Base-by-base conservation (phyloP, 2,329 filamentous ascomycete genomes). In the Cladobotryum mycophilum region DNA sequence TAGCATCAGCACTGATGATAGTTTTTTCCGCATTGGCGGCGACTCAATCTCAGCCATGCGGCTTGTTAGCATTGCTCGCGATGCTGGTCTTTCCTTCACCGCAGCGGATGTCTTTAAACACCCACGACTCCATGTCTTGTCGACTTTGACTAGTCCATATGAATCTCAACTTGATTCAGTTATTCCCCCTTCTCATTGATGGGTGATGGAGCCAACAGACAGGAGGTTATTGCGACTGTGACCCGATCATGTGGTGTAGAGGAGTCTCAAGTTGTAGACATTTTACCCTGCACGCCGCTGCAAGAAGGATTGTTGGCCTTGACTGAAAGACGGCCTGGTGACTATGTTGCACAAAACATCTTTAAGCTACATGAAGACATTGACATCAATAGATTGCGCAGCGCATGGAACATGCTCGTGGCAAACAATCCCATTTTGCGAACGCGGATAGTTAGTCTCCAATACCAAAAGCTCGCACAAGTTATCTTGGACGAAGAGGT, bases 281-380 rank as follows among this genome's bases (percentile, higher is more conserved):
- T 30, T 30, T 6, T 30, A 42, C 70, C 69, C 7, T 67, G 65
- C 53, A 67, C 67, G 6, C 58, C 64, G 4, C 58, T 72, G 3
- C 70, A 73, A 45, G 67, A 69, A 53, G 68, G 67, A 5, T 60
- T 73, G 2, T 60, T 73, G 44, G 60, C 58, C 5, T 52, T 61
- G 18, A 55, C 57, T 9, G 54, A 55, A 2, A 61, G 59, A 17
- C 54, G 57, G 4, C 53, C 56, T 0, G 59, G 60, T 1, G 55
- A 54, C n/a, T 61, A 61, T 44, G 45, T 56, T 7, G 46, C 53
- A 3, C 45, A 58, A 11, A 54, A 47, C 37, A 47, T 55, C 14
- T 49, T 55, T 35, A 35, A 49, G 9, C 7, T 61, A 1, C 47
- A 54, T 0, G 38, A 15, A 1, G 4, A 41, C 13, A 40, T 55